A percentile compares a stretch with the other conserved stretches of the same genome.
phyloP scores from a whole-genome alignment of 345 rosid genomes.

The Eutrema yunnanense region DNA sequence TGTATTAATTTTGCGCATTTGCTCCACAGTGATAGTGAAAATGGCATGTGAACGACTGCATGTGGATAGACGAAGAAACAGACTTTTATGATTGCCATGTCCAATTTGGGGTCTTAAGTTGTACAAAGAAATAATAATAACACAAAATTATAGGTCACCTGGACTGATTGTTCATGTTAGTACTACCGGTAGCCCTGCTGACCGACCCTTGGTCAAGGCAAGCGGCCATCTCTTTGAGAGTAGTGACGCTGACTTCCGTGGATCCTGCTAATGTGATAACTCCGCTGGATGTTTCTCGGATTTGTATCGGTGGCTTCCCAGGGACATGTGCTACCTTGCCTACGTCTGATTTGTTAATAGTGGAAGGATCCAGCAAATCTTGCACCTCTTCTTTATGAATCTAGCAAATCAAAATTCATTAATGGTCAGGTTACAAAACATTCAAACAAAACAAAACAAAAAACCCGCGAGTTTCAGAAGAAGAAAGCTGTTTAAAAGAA shows the following conservation, averaged over 20 bases:
- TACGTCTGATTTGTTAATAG: constrained; percentile 51
- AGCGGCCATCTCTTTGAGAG: constrained; percentile 88
- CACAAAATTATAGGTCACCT: constrained; percentile 44
- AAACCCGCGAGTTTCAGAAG: neutral
- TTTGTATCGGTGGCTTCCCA: constrained; percentile 93
- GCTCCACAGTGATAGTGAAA: constrained; percentile 95
- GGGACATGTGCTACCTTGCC: constrained; percentile 49
- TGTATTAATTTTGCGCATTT: constrained; percentile 74
- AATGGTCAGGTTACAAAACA: neutral
- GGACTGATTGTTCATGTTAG: constrained; percentile 97
- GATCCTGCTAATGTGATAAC: constrained; percentile 97
- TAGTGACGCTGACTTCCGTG: constrained; percentile 75
- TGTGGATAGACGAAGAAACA: constrained; percentile 15
- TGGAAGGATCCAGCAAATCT: constrained; percentile 78
- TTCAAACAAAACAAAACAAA: neutral
- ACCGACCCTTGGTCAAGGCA: constrained; percentile 93
- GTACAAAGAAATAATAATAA: neutral
- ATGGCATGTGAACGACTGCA: constrained; percentile 98
- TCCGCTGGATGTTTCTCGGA: constrained; percentile 94
- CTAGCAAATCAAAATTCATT: constrained; percentile 36
- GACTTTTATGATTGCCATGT: neutral
- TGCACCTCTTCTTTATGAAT: constrained; percentile 97
- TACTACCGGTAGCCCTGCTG: constrained; percentile 96
- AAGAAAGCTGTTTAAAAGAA: constrained; percentile 5
- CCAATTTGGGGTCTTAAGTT: neutral